Evolutionary conservation across 192 early-diverging fungal genomes (phyloP).

Genomic region (Chytriomyces sp.): DNA sequence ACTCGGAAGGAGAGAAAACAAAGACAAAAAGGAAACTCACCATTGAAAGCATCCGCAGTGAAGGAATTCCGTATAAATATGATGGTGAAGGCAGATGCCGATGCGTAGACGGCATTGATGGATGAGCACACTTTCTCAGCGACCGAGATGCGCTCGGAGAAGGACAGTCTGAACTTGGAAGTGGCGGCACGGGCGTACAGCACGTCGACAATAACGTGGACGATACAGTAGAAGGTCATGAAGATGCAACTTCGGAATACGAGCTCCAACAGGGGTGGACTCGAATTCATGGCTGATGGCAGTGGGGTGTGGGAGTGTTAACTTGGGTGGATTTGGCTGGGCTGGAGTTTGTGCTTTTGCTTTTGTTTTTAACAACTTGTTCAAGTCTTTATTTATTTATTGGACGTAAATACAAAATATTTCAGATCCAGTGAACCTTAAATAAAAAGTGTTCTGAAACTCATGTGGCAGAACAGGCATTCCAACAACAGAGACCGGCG

Average conservation of each 20-base stretch:
- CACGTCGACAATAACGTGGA: conserved; percentile 20
- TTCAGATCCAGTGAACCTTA: too few species aligned
- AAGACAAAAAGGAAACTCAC: neutral
- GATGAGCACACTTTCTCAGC: conserved; percentile 26
- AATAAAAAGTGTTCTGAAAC: too few species aligned
- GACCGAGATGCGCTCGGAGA: conserved; percentile 29
- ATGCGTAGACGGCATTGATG: conserved; percentile 17
- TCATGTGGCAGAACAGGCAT: too few species aligned
- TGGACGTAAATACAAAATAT: too few species aligned
- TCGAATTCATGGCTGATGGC: too few species aligned
- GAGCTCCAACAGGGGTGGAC: conserved; percentile 1
- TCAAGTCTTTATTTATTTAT: too few species aligned
- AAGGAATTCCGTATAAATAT: conserved; percentile 2
- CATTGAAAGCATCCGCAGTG: neutral
- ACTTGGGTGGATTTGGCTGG: too few species aligned
- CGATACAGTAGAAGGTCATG: conserved; percentile 7
- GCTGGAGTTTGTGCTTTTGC: too few species aligned
- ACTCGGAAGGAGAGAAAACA: neutral
- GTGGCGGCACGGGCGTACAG: neutral
- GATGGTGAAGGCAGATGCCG: conserved; percentile 16
- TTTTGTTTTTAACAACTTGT: too few species aligned
- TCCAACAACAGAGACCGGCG: too few species aligned
- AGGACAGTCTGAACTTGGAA: neutral
- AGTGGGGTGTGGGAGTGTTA: too few species aligned
- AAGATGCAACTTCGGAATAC: neutral